These are phyloP conservation scores for Carex cristatella DNA, from an alignment of 176 grass and related monocot genomes.

Conservation along the genomic window DNA sequence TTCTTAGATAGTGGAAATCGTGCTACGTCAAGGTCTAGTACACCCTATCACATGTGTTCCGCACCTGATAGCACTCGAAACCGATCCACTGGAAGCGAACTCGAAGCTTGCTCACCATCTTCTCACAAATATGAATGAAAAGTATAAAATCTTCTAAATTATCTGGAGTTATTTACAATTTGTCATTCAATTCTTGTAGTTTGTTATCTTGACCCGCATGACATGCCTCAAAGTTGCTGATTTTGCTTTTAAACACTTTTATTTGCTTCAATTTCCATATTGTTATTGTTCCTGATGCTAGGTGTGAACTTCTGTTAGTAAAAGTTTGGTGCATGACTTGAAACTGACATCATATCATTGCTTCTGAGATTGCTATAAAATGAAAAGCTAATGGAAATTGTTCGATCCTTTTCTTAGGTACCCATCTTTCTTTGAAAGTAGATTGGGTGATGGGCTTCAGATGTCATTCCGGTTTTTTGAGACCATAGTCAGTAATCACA, in stretches of 20 bases:
- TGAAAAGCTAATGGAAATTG: not conserved
- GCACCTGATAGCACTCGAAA: conserved; percentile 94
- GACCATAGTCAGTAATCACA: conserved; percentile 56
- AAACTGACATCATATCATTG: not conserved
- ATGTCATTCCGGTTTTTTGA: conserved; percentile 88
- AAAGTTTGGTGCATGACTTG: not conserved
- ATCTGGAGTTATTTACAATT: conserved; percentile 10
- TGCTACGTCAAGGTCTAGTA: conserved; percentile 90
- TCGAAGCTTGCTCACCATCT: conserved; percentile 93
- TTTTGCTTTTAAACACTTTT: not conserved
- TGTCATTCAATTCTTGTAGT: not conserved
- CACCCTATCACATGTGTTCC: conserved; percentile 97
- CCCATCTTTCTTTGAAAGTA: conserved; percentile 91
- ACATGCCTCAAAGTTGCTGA: not conserved
- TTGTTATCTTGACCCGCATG: not conserved
- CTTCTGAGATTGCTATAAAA: not conserved
- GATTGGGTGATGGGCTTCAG: conserved; percentile 87
- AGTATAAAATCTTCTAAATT: conserved; percentile 41
- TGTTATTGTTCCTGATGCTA: not conserved
- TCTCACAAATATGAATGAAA: conserved; percentile 98
- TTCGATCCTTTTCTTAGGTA: conserved; percentile 51
- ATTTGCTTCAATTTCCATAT: not conserved
- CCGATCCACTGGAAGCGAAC: conserved; percentile 73
- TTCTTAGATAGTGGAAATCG: conserved; percentile 93
- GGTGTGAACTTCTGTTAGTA: not conserved